These are phyloP conservation scores for Paramyrothecium roridum DNA, from an alignment of 2,329 filamentous ascomycete genomes.

Conservation along the genomic window DNA sequence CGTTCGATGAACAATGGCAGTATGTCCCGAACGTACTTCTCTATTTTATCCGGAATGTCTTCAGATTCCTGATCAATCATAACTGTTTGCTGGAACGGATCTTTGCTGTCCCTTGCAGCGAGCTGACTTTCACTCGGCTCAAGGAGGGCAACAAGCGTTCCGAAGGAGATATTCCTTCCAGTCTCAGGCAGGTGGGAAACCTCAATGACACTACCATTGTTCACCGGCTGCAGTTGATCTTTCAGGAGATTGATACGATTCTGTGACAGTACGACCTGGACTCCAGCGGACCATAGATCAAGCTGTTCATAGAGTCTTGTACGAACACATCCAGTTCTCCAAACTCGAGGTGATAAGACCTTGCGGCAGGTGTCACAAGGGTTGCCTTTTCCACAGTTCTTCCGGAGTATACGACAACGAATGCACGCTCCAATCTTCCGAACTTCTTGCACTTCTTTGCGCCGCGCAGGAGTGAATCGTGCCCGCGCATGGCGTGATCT, in stretches of 20 bases:
- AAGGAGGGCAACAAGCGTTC: slow-evolving; percentile 26
- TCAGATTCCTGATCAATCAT: slow-evolving; percentile 62
- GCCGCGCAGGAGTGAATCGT: slow-evolving; percentile 53
- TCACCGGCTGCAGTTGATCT: slow-evolving; percentile 43
- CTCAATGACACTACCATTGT: slow-evolving; percentile 49
- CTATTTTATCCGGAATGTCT: slow-evolving; percentile 56
- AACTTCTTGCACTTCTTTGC: slow-evolving; percentile 63
- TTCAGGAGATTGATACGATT: slow-evolving; percentile 56
- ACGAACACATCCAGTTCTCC: slow-evolving; percentile 61
- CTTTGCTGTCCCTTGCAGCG: slow-evolving; percentile 27
- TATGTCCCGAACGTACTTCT: slow-evolving; percentile 58
- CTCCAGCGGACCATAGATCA: slow-evolving; percentile 60
- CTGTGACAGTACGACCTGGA: slow-evolving; percentile 61
- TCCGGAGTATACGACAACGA: slow-evolving; percentile 62
- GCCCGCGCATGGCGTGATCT: slow-evolving; percentile 52
- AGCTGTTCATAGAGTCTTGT: slow-evolving; percentile 60
- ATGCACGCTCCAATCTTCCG: slow-evolving; percentile 65
- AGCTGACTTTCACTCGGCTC: slow-evolving; percentile 32
- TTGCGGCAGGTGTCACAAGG: slow-evolving; percentile 63
- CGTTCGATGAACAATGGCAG: slow-evolving; percentile 55
- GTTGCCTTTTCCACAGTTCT: slow-evolving; percentile 62
- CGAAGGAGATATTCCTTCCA: slow-evolving; percentile 38
- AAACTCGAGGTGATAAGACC: slow-evolving; percentile 61
- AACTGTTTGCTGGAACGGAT: slow-evolving; percentile 35
- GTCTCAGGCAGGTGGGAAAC: slow-evolving; percentile 57